Evolutionary conservation across 352 stramenopile species (phyloP), one percentile per base, ranked within the genome.

Genomic region (Pythium pyrilobum): DNA sequence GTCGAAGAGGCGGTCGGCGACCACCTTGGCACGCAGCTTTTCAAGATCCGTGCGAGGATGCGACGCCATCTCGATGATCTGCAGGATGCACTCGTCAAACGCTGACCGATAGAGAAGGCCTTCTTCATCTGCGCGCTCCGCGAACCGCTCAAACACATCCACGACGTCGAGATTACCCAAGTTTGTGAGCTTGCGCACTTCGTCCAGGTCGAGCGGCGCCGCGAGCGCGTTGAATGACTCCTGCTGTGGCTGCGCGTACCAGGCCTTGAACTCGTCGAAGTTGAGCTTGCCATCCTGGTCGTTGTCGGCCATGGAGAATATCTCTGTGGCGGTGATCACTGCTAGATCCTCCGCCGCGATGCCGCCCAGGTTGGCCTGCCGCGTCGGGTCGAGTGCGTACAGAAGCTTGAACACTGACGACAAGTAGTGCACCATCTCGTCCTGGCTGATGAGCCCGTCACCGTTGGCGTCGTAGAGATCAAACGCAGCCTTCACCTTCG

Each of bases 361-460:
- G 39, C 41, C 55, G 0, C 69, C 77, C 27, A 94, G 56, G 23
- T 74, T 72, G n/a, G 74, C 66, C 34, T 77, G 58, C 1, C 70
- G 74, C 13, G 77, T 79, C 24, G 79, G 85, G 41, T 92, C 81
- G 4, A 87, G 48, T 28, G 77, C 76, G 52, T 86, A 92, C 16
- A 96, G 52, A 23, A 94, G 46, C 58, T 81, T 87, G 55, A 92
- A 95, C 5, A 95, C 81, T 0, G 77, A 91, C 32, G 72, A 69
- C n/a, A 96, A 66, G 52, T 95, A 95, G 61, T 87, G 76, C 8
- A 70, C 71, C 84, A 96, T 92, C 48, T 96, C 85, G 3, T 87
- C 75, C 53, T 87, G 62, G 8, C 76, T 88, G 48, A 96, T 92
- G 31, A 89, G 69, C 2, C 87, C 87, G 43, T 95, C 85, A 13